Evolutionary conservation across 176 grass and related monocot species (phyloP).

Genomic region (bread wheat (Triticum aestivum)): IWGSC_CS_RefSeq_v2.1 NC_057796.1:10197625-10198124

Average conservation of each 20-base stretch:
- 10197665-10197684: too few species aligned
- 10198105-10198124: background rate
- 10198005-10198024: background rate
- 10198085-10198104: background rate
- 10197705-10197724: too few species aligned
- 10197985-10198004: background rate
- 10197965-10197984: background rate
- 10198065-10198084: background rate
- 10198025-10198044: background rate
- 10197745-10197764: background rate
- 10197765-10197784: background rate
- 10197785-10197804: background rate
- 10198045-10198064: background rate
- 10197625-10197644: too few species aligned
- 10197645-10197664: too few species aligned
- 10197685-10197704: too few species aligned
- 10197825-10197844: background rate
- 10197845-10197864: background rate
- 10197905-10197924: too few species aligned
- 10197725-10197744: background rate
- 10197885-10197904: background rate
- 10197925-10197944: background rate
- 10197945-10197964: background rate
- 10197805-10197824: background rate
- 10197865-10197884: background rate